Evolutionary conservation across 176 grass and related monocot genomes (phyloP), one percentile per base, ranked within the genome.

Genomic region (Miscanthus lutarioriparius): DNA sequence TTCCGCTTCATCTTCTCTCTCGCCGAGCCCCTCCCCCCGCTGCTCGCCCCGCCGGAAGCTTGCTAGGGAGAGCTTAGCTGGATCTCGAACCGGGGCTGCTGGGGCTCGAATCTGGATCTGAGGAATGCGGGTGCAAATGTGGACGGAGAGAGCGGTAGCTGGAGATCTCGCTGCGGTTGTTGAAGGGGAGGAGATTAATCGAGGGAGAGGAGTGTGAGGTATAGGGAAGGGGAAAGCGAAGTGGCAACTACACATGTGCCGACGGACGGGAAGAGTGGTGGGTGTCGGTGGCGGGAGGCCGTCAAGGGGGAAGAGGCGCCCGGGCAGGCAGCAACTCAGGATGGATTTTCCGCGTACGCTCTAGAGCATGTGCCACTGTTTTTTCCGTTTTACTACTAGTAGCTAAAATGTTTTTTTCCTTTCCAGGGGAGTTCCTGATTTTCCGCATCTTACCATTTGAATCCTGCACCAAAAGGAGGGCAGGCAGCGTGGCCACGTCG

Each of bases 161-260:
- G 72, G 58, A 32, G 79, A 82, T 45, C 79, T 78, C 27, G 80
- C 71, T 16, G 80, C 37, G 86, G 80, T 82, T 37, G 49, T 23
- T 37, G 80, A 27, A n/a, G 58, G 11, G 10, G 74, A 14, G 32
- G 61, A 69, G 43, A 66, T 61, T 64, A 86, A 85, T 74, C 49
- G 78, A 30, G 19, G 68, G 64, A 4, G 72, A 82, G 32, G 77
- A 70, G 77, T 74, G 81, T 26, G 82, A 74, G 86, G 86, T 37
- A 77, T n/a, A 87, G 48, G 62, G 77, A 87, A 43, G 39, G 19
- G 64, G 89, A 87, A 83, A 91, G 85, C 75, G 70, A 87, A 69
- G 80, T 68, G 69, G 80, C 89, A 91, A 87, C 89, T 25, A 40
- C 79, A 78, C 78, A 37, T 45, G 83, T 6, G 30, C 61, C 53